Evolutionary conservation across 768 basidiomycete genomes (phyloP), one percentile per base, ranked within the genome.

Genomic region (Auricularia sp.): DNA sequence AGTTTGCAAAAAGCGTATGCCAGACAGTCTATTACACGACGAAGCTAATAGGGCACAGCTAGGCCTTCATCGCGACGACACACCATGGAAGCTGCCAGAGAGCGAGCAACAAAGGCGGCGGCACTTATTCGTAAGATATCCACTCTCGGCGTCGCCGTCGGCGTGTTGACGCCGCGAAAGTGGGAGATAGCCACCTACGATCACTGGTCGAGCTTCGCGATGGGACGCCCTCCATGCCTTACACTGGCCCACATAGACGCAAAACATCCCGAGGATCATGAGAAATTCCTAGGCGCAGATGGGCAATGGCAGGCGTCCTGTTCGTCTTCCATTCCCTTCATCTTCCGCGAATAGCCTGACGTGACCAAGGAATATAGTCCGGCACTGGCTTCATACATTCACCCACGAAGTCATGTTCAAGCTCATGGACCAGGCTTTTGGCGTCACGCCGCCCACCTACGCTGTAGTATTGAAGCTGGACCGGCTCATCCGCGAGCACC

Each of bases 301-400:
- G 39, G 39, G 7, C 7, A 42, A 7, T 42, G 39, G 39, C 39
- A 42, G 7, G 39, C 39, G 12, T 42, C 39, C 39, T 42, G 39
- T 42, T 42, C 39, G 39, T 42, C 29, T 29, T 29, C 7, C 39
- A 42, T 7, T 14, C 12, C 12, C 39, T 8, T 42, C 1, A 14
- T 7, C 39, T 14, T 5, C 39, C 39, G 39, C 39, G 39, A 14
- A 42, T 42, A 14, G 8, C 39, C 7, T 42, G 39, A 42, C 12
- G 11, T n/a, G 7, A 29, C n/a, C 7, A 12, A 18, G 7, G n/a
- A 10, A 10, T 47, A n/a, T 63, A 87, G 87, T 81, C 72, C 79
- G 85, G 65, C 78, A 82, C 23, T 88, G 87, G 87, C 87, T 87
- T 73, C 85, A 87, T 68, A 80, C 83, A 34, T 88, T 87, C 66